Conservation (phyloP, 2,329 filamentous ascomycete genomes). For the Graphilbum fragrans region DNA sequence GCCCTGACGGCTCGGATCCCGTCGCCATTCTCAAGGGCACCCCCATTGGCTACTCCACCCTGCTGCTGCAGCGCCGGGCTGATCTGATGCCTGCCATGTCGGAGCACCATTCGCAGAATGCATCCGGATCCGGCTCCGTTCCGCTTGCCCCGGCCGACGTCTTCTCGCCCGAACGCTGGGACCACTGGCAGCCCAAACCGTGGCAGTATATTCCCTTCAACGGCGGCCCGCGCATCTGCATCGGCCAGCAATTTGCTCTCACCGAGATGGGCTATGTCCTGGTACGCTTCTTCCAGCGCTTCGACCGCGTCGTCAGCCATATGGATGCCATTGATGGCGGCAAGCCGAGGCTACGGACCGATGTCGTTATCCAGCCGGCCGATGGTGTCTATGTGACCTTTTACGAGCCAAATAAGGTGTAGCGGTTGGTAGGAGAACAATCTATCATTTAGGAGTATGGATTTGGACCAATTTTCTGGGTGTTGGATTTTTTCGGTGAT, state of each 20-base stretch:
- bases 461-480: no score
- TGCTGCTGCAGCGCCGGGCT: conserved; percentile 59
- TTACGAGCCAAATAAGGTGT: conserved; percentile 28
- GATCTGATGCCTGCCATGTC: conserved; percentile 46
- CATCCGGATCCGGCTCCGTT: conserved; percentile 12
- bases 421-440: not conserved
- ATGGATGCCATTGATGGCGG: conserved; percentile 45
- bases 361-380: conserved; percentile 47
- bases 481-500: no score
- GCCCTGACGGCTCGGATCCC: conserved; percentile 47
- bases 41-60: conserved; percentile 51
- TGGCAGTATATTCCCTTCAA: conserved; percentile 70
- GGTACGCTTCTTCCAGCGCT: conserved; percentile 60
- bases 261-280: conserved; percentile 67
- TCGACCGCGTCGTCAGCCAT: conserved; percentile 46
- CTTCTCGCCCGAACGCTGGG: conserved; percentile 60
- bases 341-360: conserved; percentile 39
- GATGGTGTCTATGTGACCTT: conserved; percentile 47
- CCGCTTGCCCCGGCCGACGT: conserved; percentile 29
- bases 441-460: no score
- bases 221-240: conserved; percentile 60
- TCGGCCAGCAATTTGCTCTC: conserved; percentile 71
- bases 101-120: conserved; percentile 1
- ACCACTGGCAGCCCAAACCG: conserved; percentile 46
- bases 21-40: conserved; percentile 56